Base-by-base conservation (phyloP, 2,329 filamentous ascomycete genomes). In the Thyridium curvatum region DNA sequence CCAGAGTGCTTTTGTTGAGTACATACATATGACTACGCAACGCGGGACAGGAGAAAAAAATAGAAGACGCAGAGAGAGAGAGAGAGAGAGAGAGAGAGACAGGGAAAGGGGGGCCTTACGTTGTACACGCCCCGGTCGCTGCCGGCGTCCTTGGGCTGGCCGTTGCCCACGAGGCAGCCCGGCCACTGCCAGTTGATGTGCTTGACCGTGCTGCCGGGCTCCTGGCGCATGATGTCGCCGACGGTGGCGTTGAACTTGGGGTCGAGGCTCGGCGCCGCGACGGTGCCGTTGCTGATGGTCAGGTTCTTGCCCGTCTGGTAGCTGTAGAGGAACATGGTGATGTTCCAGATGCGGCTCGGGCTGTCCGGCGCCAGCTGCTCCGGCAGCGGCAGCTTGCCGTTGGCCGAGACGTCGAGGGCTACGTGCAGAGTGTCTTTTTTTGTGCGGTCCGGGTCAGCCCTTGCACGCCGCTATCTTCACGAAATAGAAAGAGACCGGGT, bases 171-270 rank as follows among this genome's bases (percentile, higher is more conserved):
- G 0, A 86, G 64, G 49, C 82, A 86, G 41, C 74, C 71, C 0
- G 83, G 82, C 82, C 82, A 86, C 15, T 74, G 64, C 79, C 82
- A 86, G 52, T 81, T 80, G 44, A 86, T 70, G 53, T 86, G 82
- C 54, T 86, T 86, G 32, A 86, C 83, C 0, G 82, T 86, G 52
- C 79, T 83, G 4, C 74, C 73, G 1, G 70, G 59, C 52, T 86
- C 81, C 45, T 82, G 75, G 18, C 61, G 55, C 64, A 86, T 72
- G 39, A 86, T 79, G 36, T 80, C 66, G 2, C 77, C 75, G 7
- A 81, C 57, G 32, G 72, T 80, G 8, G 71, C 72, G 38, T 71
- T 68, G 40, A 67, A 64, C 8, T 58, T 56, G 8, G 66, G 61
- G 7, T 64, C 66, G 3, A 77, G 82, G 34, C 76, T 73, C 55